Percentiles rank a stretch among this genome's conserved stretches.
These are phyloP conservation scores for Tulasnella sp. DNA, from an alignment of 768 basidiomycete species.

Conservation along the genomic window DNA sequence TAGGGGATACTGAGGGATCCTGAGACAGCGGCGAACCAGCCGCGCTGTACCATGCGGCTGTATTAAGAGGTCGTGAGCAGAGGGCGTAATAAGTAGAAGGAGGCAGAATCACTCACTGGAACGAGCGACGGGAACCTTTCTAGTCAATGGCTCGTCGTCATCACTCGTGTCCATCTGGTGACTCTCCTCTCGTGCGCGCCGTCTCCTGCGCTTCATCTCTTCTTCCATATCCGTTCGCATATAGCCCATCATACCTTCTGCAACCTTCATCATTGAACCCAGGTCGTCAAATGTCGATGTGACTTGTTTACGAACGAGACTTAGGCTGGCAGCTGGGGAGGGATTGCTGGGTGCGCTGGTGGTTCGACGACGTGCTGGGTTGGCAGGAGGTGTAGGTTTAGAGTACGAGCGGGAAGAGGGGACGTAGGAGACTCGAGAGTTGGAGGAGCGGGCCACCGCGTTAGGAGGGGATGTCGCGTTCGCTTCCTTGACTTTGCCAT, in stretches of 20 bases:
- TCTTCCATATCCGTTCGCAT: constrained; percentile 27
- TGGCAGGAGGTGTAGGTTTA: neutral
- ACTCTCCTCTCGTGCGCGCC: neutral
- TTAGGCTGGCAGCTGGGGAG: neutral
- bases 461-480: neutral
- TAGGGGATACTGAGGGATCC: neutral
- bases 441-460: neutral
- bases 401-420: neutral
- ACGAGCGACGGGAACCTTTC: constrained; percentile 14
- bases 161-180: constrained; percentile 8
- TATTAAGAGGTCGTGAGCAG: neutral
- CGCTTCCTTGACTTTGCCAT: neutral
- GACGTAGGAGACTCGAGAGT: constrained; percentile 12
- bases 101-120: neutral
- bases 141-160: constrained; percentile 4
- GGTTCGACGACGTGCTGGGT: neutral
- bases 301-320: neutral
- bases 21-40: neutral
- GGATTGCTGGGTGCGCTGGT: neutral
- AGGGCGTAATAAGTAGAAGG: neutral
- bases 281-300: constrained; percentile 13
- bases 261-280: neutral
- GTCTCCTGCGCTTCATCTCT: constrained; percentile 18
- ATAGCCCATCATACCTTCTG: constrained; percentile 21
- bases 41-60: constrained; percentile 6